These are phyloP conservation scores for Aspergillus aculeatinus DNA, from an alignment of 2,329 filamentous ascomycete genomes.

Conservation along the genomic window DNA sequence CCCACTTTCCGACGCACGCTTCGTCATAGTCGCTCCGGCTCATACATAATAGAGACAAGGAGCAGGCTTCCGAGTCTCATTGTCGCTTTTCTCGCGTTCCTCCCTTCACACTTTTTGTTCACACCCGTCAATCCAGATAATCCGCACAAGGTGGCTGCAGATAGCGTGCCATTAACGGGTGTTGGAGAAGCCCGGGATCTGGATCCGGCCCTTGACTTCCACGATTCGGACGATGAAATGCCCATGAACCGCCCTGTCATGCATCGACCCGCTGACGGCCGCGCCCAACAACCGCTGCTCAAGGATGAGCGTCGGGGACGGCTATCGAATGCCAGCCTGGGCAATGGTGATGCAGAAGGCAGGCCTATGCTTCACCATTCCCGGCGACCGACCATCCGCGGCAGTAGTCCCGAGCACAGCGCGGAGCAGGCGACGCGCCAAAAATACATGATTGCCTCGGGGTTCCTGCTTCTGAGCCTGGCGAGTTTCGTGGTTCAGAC, in stretches of 20 bases:
- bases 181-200: conserved; percentile 28
- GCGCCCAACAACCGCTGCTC: conserved; percentile 56
- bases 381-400: conserved; percentile 69
- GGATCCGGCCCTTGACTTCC: conserved; percentile 37
- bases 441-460: conserved; percentile 82
- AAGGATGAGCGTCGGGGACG: conserved; percentile 46
- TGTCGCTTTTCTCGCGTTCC: background rate
- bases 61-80: background rate
- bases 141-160: conserved; percentile 33
- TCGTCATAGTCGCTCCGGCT: background rate
- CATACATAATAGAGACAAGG: background rate
- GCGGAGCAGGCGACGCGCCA: conserved; percentile 67
- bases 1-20: background rate
- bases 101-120: background rate
- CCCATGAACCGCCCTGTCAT: conserved; percentile 47
- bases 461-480: conserved; percentile 80
- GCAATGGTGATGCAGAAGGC: conserved; percentile 33
- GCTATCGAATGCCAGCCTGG: conserved; percentile 31
- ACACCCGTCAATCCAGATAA: conserved; percentile 1
- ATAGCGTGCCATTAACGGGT: conserved; percentile 26
- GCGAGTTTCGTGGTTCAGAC: conserved; percentile 91
- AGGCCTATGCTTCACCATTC: conserved; percentile 44
- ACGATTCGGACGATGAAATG: conserved; percentile 47
- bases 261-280: conserved; percentile 49
- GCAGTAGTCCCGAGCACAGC: conserved; percentile 68